A percentile compares a stretch with the other conserved stretches of the same genome.
These are phyloP conservation scores for Astragalus glycyphyllos DNA, from an alignment of 306 rosid genomes.

Conservation along the genomic window DNA sequence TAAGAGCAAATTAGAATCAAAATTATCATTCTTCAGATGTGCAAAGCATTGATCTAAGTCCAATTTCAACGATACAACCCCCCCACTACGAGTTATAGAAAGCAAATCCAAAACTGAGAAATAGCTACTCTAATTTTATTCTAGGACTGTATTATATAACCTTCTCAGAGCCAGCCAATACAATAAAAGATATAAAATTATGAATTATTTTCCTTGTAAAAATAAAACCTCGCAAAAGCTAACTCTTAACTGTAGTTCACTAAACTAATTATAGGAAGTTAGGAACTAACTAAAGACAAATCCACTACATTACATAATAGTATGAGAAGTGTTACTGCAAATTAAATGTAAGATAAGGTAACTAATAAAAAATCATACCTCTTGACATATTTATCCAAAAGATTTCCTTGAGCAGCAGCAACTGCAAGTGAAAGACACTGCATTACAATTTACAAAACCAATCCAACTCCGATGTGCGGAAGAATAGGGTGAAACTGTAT, in stretches of 20 bases:
- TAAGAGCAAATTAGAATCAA: slow-evolving; percentile 22
- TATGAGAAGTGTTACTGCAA: too few species aligned
- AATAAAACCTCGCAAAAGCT: neutral
- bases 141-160: neutral
- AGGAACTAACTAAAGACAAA: neutral
- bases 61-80: slow-evolving; percentile 15
- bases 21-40: neutral
- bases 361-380: slow-evolving; percentile 53
- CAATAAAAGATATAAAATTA: neutral
- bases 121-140: slow-evolving; percentile 2
- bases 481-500: too few species aligned
- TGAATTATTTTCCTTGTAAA: neutral
- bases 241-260: neutral
- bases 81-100: neutral
- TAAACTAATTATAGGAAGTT: neutral
- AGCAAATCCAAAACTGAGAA: slow-evolving; percentile 1
- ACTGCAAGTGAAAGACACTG: slow-evolving; percentile 49
- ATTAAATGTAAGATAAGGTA: too few species aligned
- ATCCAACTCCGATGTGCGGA: too few species aligned
- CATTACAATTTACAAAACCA: neutral
- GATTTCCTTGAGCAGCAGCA: slow-evolving; percentile 60
- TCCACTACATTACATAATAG: neutral
- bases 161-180: slow-evolving; percentile 1
- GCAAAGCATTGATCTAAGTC: slow-evolving; percentile 8
- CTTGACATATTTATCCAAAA: slow-evolving; percentile 76